A percentile compares a stretch with the other conserved stretches of the same genome.
Conservation (phyloP, 2,329 filamentous ascomycete genomes). For the Huntiella moniliformis region DNA sequence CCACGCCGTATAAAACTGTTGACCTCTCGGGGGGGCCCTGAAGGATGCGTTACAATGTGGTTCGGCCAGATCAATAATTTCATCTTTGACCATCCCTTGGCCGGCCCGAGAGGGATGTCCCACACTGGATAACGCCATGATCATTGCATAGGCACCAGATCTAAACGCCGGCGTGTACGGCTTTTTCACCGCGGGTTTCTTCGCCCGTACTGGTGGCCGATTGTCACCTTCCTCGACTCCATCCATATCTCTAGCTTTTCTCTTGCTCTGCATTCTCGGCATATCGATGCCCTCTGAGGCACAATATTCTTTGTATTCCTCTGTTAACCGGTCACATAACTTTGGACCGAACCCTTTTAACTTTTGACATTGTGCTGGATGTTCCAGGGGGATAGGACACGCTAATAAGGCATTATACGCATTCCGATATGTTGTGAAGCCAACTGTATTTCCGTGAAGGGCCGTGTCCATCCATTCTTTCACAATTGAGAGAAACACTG, state of each 20-base stretch:
- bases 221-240: not conserved
- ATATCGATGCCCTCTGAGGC: slow-evolving; percentile 47
- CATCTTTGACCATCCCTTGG: slow-evolving; percentile 44
- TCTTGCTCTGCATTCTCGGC: slow-evolving; percentile 27
- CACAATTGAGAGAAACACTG: slow-evolving; percentile 52
- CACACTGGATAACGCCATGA: slow-evolving; percentile 45
- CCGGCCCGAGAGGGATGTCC: slow-evolving; percentile 29
- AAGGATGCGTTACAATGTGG: slow-evolving; percentile 57
- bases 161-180: slow-evolving; percentile 53
- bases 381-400: slow-evolving; percentile 50
- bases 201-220: slow-evolving; percentile 21
- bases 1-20: slow-evolving; percentile 63
- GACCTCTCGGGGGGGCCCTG: slow-evolving; percentile 44
- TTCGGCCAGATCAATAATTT: slow-evolving; percentile 51
- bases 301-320: slow-evolving; percentile 41
- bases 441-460: slow-evolving; percentile 50
- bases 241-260: slow-evolving; percentile 14
- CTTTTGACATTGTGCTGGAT: slow-evolving; percentile 53
- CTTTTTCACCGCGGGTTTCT: slow-evolving; percentile 41
- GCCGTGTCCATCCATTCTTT: slow-evolving; percentile 60
- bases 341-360: slow-evolving; percentile 59
- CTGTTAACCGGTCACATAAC: slow-evolving; percentile 49
- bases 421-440: slow-evolving; percentile 51
- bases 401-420: slow-evolving; percentile 61
- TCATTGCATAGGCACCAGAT: slow-evolving; percentile 56